Evolutionary conservation across 495 filamentous ascomycete species (phyloP).

Genomic region (Penicillium malachiteum): DNA sequence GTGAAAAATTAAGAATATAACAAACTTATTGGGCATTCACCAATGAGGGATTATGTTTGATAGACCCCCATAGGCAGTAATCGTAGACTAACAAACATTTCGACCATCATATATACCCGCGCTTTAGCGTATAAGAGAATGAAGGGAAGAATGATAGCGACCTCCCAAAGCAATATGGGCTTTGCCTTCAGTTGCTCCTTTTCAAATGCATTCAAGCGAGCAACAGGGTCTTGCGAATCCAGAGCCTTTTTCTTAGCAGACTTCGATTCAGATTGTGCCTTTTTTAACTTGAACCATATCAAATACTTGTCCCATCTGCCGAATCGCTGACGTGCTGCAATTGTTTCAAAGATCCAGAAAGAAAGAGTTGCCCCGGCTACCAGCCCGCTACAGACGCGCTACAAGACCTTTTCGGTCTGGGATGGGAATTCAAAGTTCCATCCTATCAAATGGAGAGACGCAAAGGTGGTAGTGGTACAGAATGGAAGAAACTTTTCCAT

Average conservation of each 20-base stretch:
- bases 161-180: conserved; percentile 2
- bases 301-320: neutral
- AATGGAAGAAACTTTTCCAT: neutral
- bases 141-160: neutral
- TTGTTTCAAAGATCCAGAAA: neutral
- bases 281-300: neutral
- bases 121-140: neutral
- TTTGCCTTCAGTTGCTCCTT: neutral
- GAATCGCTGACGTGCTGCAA: neutral
- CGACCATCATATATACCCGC: neutral
- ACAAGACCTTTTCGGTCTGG: neutral
- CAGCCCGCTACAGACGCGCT: neutral
- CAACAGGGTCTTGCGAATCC: too few species aligned
- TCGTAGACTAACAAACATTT: neutral
- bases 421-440: neutral
- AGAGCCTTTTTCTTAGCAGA: neutral
- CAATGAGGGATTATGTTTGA: neutral
- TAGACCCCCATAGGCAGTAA: neutral
- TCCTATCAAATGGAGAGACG: neutral
- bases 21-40: too few species aligned
- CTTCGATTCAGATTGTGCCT: neutral
- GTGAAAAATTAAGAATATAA: too few species aligned
- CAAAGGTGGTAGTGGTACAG: neutral
- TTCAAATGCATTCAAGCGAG: neutral
- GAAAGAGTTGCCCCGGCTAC: neutral